Evolutionary conservation across 306 rosid genomes (phyloP).

Genomic region (Dryas octopetala): DNA sequence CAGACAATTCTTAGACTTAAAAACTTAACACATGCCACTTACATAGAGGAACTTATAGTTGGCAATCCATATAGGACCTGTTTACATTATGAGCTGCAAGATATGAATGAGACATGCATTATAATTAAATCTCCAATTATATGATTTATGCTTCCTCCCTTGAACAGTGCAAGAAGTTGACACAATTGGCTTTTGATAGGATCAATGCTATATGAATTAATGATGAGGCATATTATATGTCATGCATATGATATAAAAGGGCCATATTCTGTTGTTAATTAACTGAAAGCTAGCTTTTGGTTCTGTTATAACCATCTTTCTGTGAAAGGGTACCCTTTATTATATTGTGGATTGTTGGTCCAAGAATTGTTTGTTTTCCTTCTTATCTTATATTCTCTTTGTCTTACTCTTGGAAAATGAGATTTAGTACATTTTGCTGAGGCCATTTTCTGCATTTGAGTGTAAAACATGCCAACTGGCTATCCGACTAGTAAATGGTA

Average conservation of each 20-base stretch:
- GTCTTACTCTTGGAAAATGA: not conserved
- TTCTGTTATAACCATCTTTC: not conserved
- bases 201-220: not conserved
- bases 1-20: too few relatives aligned
- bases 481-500: not conserved
- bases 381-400: not conserved
- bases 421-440: not conserved
- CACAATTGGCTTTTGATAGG: not conserved
- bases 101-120: constrained; percentile 8
- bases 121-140: not conserved
- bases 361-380: constrained; percentile 14
- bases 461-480: not conserved
- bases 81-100: constrained; percentile 8
- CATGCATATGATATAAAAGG: constrained; percentile 4
- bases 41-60: constrained; percentile 12
- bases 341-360: constrained; percentile 45
- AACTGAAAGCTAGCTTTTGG: not conserved
- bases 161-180: constrained; percentile 12
- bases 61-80: not conserved
- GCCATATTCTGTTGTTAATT: not conserved
- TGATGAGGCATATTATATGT: constrained; percentile 1
- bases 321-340: constrained; percentile 1
- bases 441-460: constrained; percentile 3
- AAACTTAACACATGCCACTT: constrained; percentile 1
- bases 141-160: constrained; percentile 7